A percentile compares a stretch with the other conserved stretches of the same genome.
phyloP scores from a whole-genome alignment of 129 eudicot species.

The Daucus carota region DH1_v3.0 NC_030382.2:44613501-44614000 shows the following conservation, averaged over 20 bases:
- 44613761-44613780: constrained; percentile 65
- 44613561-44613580: constrained; percentile 20
- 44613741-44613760: constrained; percentile 99
- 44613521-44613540: constrained; percentile 11
- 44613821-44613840: constrained; percentile 36
- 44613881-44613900: constrained; percentile 35
- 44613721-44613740: constrained; percentile 68
- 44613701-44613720: constrained; percentile 46
- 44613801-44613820: constrained; percentile 53
- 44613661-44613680: constrained; percentile 39
- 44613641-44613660: constrained; percentile 19
- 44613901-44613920: constrained; percentile 67
- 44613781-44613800: constrained; percentile 50
- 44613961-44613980: constrained; percentile 62
- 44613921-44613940: constrained; percentile 56
- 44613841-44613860: constrained; percentile 8
- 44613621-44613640: constrained; percentile 1
- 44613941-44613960: constrained; percentile 46
- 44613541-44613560: not conserved
- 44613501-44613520: constrained; percentile 12
- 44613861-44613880: constrained; percentile 5
- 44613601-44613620: constrained; percentile 16
- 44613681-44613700: constrained; percentile 51
- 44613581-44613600: constrained; percentile 29
- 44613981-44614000: constrained; percentile 53